Evolutionary conservation across 2,329 filamentous ascomycete species (phyloP), one percentile per base, ranked within the genome.

Genomic region (Thelonectria blattea): DNA sequence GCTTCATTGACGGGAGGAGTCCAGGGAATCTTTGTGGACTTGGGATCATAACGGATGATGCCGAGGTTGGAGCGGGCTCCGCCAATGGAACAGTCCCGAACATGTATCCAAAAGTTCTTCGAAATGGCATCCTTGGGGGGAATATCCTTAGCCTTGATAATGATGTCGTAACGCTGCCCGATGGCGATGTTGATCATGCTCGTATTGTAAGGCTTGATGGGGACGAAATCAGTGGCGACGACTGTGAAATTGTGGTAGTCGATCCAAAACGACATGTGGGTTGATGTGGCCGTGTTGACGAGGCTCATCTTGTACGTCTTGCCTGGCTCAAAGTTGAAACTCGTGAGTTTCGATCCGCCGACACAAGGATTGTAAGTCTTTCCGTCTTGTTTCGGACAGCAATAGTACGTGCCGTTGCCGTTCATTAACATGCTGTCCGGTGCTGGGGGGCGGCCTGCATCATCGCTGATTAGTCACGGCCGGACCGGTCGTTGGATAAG

Each of bases 161-260:
- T 75, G 47, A 84, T 75, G 61, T 84, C 80, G 50, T 74, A 70
- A 8, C 83, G 73, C 69, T 73, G 78, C 42, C 73, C 79, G 10
- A 56, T 56, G 2, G 39, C 52, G 24, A 60, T 61, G 85, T 77
- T 43, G 73, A 78, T 81, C 46, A 87, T 74, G 20, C 78, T 74
- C 6, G 79, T 73, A 1, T 80, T 81, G 3, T 83, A 83, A 1
- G 86, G 80, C 60, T 79, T 71, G 43, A 86, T 74, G 1, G 82
- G 79, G 2, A 86, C 82, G 41, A 85, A 81, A 68, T 87, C 85
- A 46, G 77, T 79, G 11, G 80, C 76, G 52, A 87, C 81, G 37
- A 87, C 80, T 0, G 78, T 82, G 61, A 87, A 73, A 11, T 74
- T 74, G 69, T 87, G 84, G 27, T 78, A 77, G 56, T 80, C 81